A percentile compares a stretch with the other conserved stretches of the same genome.
These are phyloP conservation scores for Kuraishia capsulata DNA, from an alignment of 805 yeast genomes.

Conservation along the genomic window DNA sequence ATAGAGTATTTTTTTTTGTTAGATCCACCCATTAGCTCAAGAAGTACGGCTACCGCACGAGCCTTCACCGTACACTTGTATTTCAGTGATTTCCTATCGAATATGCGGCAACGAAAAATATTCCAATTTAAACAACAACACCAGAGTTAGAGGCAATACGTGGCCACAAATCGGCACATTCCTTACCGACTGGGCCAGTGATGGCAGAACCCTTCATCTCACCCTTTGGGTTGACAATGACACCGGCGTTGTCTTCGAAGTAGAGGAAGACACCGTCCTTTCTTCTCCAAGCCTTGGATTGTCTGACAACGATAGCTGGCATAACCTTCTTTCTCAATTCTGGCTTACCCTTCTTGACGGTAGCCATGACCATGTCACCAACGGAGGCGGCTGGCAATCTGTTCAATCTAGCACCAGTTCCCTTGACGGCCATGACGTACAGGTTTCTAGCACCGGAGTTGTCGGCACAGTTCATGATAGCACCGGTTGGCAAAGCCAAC, in stretches of 20 bases:
- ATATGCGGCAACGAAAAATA: too few relatives aligned
- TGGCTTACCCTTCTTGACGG: slow-evolving; percentile 99
- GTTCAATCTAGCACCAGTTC: slow-evolving; percentile 99
- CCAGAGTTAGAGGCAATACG: slow-evolving; percentile 99
- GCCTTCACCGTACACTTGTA: too few relatives aligned
- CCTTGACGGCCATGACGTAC: slow-evolving; percentile 97
- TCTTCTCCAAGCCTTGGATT: slow-evolving; percentile 99
- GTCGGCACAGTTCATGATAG: slow-evolving; percentile 99
- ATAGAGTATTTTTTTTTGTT: too few relatives aligned
- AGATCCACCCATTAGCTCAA: too few relatives aligned
- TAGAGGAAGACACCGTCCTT: slow-evolving; percentile 99
- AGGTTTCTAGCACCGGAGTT: slow-evolving; percentile 99
- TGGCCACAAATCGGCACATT: slow-evolving; percentile 99
- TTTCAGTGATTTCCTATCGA: too few relatives aligned
- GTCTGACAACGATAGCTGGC: slow-evolving; percentile 99
- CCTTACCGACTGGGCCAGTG: slow-evolving; percentile 99
- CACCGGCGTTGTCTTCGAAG: slow-evolving; percentile 99
- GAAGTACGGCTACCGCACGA: too few relatives aligned
- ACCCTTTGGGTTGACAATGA: slow-evolving; percentile 99
- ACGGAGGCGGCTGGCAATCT: slow-evolving; percentile 99
- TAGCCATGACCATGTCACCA: slow-evolving; percentile 99
- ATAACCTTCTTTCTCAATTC: slow-evolving; percentile 99
- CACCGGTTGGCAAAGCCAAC: slow-evolving; percentile 99
- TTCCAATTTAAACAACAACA: slow-evolving; percentile 83
- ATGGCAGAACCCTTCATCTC: slow-evolving; percentile 99